These are phyloP conservation scores for Botrytis tulipae DNA, from an alignment of 2,329 filamentous ascomycete species.

Conservation along the genomic window DNA sequence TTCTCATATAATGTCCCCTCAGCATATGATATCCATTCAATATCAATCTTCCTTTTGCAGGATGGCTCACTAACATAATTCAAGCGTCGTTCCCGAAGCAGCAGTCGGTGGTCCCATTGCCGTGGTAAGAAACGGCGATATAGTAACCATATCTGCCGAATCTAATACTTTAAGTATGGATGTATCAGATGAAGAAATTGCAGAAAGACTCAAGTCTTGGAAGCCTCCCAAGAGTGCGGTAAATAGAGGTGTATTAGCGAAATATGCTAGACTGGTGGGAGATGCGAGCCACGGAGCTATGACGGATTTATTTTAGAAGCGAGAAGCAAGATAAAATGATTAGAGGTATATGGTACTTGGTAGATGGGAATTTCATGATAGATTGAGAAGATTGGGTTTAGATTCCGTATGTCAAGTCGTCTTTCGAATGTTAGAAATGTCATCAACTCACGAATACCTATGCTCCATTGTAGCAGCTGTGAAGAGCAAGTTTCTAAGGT, in stretches of 20 bases:
- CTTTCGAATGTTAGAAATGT: not conserved
- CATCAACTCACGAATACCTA: not conserved
- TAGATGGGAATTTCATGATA: not conserved
- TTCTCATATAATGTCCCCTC: not conserved
- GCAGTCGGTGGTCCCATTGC: slow-evolving; percentile 86
- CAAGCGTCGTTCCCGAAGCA: slow-evolving; percentile 76
- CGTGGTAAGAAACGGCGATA: slow-evolving; percentile 75
- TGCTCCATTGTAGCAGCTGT: not conserved
- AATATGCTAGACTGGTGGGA: slow-evolving; percentile 83
- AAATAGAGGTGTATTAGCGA: slow-evolving; percentile 80
- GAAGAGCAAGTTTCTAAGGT: not conserved
- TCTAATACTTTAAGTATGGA: slow-evolving; percentile 69
- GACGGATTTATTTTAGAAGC: slow-evolving; percentile 66
- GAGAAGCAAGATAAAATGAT: not conserved
- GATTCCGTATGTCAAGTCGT: not conserved
- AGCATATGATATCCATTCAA: not conserved
- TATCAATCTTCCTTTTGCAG: no score
- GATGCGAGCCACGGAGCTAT: slow-evolving; percentile 91
- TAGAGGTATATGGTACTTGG: not conserved
- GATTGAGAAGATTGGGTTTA: not conserved
- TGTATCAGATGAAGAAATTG: slow-evolving; percentile 66
- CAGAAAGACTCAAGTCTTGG: slow-evolving; percentile 63
- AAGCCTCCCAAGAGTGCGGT: slow-evolving; percentile 68
- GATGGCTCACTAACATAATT: not conserved
- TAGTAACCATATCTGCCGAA: slow-evolving; percentile 82